Percentiles rank a stretch among this genome's conserved stretches.
Conservation (phyloP, 2,329 filamentous ascomycete genomes). For the Colletotrichum agaves region DNA sequence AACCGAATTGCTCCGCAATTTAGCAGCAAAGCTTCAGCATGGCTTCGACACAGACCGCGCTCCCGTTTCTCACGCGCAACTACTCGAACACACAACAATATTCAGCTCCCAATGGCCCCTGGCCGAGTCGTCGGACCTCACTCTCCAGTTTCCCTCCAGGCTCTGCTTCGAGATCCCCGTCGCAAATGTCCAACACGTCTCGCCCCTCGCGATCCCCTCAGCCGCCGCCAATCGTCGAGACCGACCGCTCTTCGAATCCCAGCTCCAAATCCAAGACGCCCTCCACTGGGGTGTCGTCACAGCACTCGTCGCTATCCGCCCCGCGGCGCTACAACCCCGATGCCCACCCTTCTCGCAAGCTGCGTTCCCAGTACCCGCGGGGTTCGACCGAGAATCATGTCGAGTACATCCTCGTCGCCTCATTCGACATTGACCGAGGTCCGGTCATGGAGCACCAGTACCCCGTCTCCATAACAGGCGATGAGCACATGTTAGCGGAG, state of each 20-base stretch:
- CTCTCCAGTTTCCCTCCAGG: slow-evolving; percentile 68
- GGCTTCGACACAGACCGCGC: slow-evolving; percentile 53
- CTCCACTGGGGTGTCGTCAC: slow-evolving; percentile 66
- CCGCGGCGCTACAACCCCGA: slow-evolving; percentile 62
- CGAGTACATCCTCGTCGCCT: slow-evolving; percentile 97
- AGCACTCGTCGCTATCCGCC: slow-evolving; percentile 69
- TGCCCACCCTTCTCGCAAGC: slow-evolving; percentile 63
- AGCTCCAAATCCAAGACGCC: slow-evolving; percentile 70
- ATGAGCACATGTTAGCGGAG: slow-evolving; percentile 98
- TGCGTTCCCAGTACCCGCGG: slow-evolving; percentile 81
- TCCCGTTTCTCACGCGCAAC: slow-evolving; percentile 56
- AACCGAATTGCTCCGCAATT: slow-evolving; percentile 34
- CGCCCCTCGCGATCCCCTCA: slow-evolving; percentile 67
- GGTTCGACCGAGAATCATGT: slow-evolving; percentile 88
- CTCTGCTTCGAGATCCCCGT: slow-evolving; percentile 63
- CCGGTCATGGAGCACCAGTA: slow-evolving; percentile 99
- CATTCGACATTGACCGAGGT: slow-evolving; percentile 95
- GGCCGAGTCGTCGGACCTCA: slow-evolving; percentile 62
- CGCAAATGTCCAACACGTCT: slow-evolving; percentile 65
- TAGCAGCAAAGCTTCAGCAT: slow-evolving; percentile 42
- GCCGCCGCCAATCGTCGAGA: slow-evolving; percentile 57
- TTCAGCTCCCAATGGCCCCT: slow-evolving; percentile 42
- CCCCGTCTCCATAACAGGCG: slow-evolving; percentile 91
- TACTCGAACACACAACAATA: slow-evolving; percentile 49
- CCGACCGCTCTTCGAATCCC: slow-evolving; percentile 67